A percentile compares a stretch with the other conserved stretches of the same genome.
phyloP scores from a whole-genome alignment of 148 eudicot species.

The Simmondsia chinensis region DNA sequence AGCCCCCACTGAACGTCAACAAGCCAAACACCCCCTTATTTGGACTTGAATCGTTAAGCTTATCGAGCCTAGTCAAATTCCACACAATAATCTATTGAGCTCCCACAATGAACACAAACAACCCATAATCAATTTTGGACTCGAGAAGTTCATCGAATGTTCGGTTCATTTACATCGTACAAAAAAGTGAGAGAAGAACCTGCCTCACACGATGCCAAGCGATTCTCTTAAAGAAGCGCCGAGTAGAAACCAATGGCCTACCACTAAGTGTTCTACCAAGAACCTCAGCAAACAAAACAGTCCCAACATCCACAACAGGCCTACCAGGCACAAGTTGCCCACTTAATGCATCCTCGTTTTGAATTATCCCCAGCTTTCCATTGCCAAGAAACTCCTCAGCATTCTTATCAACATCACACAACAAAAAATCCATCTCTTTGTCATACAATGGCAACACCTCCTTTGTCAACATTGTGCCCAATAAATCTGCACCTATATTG shows the following conservation, averaged over 20 bases:
- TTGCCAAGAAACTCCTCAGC: slow-evolving; percentile 55
- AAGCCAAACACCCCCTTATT: too few species aligned
- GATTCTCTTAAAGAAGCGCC: slow-evolving; percentile 61
- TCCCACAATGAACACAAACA: too few species aligned
- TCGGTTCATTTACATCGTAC: too few species aligned
- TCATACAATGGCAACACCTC: slow-evolving; percentile 82
- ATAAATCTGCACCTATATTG: slow-evolving; percentile 72
- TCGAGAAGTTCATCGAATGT: too few species aligned
- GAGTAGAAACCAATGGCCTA: slow-evolving; percentile 71
- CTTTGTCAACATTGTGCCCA: slow-evolving; percentile 94
- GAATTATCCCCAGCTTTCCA: slow-evolving; percentile 77
- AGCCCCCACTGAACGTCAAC: too few species aligned
- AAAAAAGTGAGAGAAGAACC: slow-evolving; percentile 74
- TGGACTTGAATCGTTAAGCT: too few species aligned
- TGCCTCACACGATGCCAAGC: slow-evolving; percentile 99
- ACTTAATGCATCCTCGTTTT: slow-evolving; percentile 45
- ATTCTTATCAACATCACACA: slow-evolving; percentile 61
- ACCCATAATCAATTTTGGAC: too few species aligned
- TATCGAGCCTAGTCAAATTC: not conserved
- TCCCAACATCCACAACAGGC: slow-evolving; percentile 87
- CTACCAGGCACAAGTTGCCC: slow-evolving; percentile 33
- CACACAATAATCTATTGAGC: too few species aligned
- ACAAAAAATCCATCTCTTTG: slow-evolving; percentile 61
- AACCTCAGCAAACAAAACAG: slow-evolving; percentile 85
- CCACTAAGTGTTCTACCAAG: slow-evolving; percentile 96